Conservation (phyloP, 495 filamentous ascomycete species). For the Cudoniella acicularis region DNA sequence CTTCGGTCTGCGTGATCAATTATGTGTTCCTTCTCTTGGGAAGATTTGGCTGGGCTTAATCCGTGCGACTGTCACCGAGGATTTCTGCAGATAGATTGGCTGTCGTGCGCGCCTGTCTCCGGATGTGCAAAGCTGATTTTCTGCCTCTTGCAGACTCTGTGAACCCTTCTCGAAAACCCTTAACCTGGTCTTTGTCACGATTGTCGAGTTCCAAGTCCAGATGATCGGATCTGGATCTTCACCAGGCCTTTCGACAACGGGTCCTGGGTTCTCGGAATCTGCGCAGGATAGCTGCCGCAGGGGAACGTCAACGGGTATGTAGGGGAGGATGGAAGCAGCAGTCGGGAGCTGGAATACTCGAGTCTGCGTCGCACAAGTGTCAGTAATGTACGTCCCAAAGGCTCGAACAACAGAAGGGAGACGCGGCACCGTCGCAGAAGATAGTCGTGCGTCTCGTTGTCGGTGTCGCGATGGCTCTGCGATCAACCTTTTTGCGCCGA, state of each 20-base stretch:
- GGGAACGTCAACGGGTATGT: conserved; percentile 19
- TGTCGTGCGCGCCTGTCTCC: not conserved
- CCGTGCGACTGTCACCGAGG: conserved; percentile 1
- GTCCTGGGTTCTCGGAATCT: conserved; percentile 7
- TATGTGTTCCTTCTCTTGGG: not conserved
- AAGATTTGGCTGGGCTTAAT: not conserved
- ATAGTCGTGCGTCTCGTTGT: not conserved
- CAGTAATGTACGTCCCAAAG: conserved; percentile 12
- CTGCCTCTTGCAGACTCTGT: conserved; percentile 2
- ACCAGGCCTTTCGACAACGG: not conserved
- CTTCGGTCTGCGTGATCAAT: conserved; percentile 8
- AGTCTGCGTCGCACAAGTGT: conserved; percentile 20
- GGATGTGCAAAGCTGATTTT: not conserved
- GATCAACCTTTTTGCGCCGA: conserved; percentile 1
- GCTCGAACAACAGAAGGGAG: not conserved
- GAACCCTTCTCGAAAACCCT: conserved; percentile 3
- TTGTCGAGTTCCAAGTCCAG: conserved; percentile 5
- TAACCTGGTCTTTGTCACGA: not conserved
- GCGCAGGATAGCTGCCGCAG: conserved; percentile 15
- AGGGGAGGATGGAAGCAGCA: conserved; percentile 14
- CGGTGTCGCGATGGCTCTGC: conserved; percentile 2
- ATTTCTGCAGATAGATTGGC: not conserved
- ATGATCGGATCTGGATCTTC: conserved; percentile 4
- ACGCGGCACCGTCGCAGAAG: not conserved
- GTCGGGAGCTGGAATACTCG: conserved; percentile 10